Conservation (phyloP, 2,329 filamentous ascomycete species). For the Xylaria sp. region DNA sequence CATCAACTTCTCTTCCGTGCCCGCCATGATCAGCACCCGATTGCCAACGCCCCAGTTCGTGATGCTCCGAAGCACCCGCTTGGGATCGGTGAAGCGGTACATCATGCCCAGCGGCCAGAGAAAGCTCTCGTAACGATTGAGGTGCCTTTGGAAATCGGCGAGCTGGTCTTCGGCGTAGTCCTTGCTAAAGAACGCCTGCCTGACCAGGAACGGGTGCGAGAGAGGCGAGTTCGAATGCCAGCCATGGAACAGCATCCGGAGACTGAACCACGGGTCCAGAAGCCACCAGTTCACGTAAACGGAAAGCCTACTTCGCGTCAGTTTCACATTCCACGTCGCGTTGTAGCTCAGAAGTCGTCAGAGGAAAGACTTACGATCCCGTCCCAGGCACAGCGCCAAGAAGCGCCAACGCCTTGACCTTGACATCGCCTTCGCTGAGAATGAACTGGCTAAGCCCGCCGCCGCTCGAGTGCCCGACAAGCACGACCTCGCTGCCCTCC, state of each 20-base stretch:
- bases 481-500: conserved; percentile 45
- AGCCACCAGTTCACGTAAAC: conserved; percentile 53
- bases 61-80: conserved; percentile 48
- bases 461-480: conserved; percentile 59
- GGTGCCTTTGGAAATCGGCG: conserved; percentile 48
- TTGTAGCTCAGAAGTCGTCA: no score
- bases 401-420: conserved; percentile 52
- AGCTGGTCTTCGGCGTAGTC: conserved; percentile 49
- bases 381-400: conserved; percentile 54
- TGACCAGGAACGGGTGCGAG: conserved; percentile 55
- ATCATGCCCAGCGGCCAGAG: conserved; percentile 58
- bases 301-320: conserved; percentile 36
- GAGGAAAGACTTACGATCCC: conserved; percentile 49
- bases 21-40: conserved; percentile 48
- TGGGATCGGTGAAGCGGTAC: conserved; percentile 48
- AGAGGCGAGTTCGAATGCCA: conserved; percentile 59
- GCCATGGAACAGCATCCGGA: conserved; percentile 53
- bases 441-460: conserved; percentile 57
- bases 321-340: background rate
- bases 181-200: conserved; percentile 56
- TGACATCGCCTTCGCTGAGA: conserved; percentile 48
- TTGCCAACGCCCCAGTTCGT: conserved; percentile 35
- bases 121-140: conserved; percentile 58
- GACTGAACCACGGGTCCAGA: conserved; percentile 54
- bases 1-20: conserved; percentile 50